Evolutionary conservation across 2,329 filamentous ascomycete species (phyloP).

Genomic region (Colletotrichum sp.): DNA sequence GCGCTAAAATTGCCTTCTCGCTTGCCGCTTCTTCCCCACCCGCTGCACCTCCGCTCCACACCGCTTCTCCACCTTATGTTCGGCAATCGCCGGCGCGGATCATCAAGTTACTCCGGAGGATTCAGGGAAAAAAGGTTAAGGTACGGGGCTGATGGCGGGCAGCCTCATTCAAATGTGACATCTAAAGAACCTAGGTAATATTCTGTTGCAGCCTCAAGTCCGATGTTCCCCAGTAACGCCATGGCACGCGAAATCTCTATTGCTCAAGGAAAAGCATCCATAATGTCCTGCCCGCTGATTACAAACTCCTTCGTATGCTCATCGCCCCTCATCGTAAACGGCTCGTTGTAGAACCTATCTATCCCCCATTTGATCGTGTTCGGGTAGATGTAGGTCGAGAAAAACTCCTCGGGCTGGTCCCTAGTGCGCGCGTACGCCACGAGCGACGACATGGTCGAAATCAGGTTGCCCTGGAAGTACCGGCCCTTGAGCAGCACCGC

Average conservation of each 20-base stretch:
- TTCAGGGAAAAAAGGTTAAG: too few species aligned
- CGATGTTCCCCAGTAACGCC: not conserved
- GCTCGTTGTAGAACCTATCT: not conserved
- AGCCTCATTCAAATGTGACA: not conserved
- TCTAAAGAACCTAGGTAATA: not conserved
- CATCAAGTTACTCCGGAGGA: not conserved
- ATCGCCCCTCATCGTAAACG: not conserved
- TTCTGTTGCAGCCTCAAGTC: too few species aligned
- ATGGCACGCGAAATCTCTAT: not conserved
- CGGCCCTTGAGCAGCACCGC: not conserved
- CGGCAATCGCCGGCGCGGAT: constrained; percentile 12
- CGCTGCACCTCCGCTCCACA: not conserved
- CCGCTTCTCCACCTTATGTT: not conserved
- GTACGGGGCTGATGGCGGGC: not conserved
- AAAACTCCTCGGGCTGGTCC: not conserved
- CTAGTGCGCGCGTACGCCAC: not conserved
- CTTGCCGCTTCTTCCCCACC: not conserved
- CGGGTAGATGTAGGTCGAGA: not conserved
- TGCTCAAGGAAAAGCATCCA: not conserved
- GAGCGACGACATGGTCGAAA: not conserved
- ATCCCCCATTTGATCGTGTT: not conserved
- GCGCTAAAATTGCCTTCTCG: not conserved
- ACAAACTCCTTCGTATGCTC: not conserved
- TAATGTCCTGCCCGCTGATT: not conserved
- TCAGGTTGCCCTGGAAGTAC: not conserved